A percentile compares a stretch with the other conserved stretches of the same genome.
Conservation (phyloP, 2,329 filamentous ascomycete species). For the Mycosphaerella sp. region DNA sequence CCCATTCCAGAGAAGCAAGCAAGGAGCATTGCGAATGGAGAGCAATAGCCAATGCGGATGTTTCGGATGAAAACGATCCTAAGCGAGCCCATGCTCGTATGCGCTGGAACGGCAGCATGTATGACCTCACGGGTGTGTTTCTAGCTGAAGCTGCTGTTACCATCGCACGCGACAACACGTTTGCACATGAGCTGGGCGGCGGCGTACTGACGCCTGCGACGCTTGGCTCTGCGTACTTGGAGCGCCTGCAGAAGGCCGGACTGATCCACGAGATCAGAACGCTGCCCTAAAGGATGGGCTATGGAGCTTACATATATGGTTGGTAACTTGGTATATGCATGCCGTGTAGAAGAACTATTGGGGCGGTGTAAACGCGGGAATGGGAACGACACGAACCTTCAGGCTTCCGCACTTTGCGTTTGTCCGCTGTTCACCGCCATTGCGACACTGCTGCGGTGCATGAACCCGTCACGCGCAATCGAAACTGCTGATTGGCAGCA, state of each 20-base stretch:
- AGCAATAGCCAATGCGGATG: constrained; percentile 58
- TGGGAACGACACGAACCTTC: constrained; percentile 10
- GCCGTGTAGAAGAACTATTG: background rate
- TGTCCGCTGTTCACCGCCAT: constrained; percentile 13
- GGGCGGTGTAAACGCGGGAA: constrained; percentile 8
- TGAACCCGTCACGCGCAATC: too few species aligned
- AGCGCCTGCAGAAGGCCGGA: constrained; percentile 55
- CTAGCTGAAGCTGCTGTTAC: constrained; percentile 60
- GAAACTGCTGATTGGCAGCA: background rate
- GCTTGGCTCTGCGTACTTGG: constrained; percentile 60
- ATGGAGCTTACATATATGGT: too few species aligned
- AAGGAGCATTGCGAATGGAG: constrained; percentile 59
- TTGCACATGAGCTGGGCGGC: constrained; percentile 52
- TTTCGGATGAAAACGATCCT: constrained; percentile 37
- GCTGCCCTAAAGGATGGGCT: constrained; percentile 25
- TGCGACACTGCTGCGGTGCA: background rate
- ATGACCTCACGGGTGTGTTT: constrained; percentile 60
- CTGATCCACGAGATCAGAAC: constrained; percentile 52
- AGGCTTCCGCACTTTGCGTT: background rate
- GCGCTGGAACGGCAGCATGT: constrained; percentile 56
- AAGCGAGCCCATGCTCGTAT: constrained; percentile 53
- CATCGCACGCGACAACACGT: constrained; percentile 53
- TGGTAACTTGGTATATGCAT: constrained; percentile 2
- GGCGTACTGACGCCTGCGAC: constrained; percentile 68
- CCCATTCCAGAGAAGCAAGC: constrained; percentile 44